These are phyloP conservation scores for Rusavskia elegans DNA, from an alignment of 495 filamentous ascomycete genomes.

Conservation along the genomic window DNA sequence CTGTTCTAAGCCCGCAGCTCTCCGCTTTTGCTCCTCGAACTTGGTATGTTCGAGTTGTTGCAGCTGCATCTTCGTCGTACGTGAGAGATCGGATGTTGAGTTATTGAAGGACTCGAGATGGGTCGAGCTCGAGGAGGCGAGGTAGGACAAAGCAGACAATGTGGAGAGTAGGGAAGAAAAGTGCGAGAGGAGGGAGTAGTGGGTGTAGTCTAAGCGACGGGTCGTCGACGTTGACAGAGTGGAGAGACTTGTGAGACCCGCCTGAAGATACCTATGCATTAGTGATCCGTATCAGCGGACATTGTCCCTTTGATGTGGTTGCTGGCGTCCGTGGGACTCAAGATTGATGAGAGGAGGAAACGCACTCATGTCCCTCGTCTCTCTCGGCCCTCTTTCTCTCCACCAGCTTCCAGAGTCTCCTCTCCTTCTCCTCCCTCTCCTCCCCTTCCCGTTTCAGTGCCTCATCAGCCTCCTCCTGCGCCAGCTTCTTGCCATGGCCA, in stretches of 20 bases:
- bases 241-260: constrained; percentile 17
- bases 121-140: constrained; percentile 38
- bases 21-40: not conserved
- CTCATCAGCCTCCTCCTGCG: not conserved
- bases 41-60: constrained; percentile 8
- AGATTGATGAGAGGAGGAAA: not conserved
- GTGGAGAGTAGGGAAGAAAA: constrained; percentile 51
- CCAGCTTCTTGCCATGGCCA: not conserved
- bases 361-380: constrained; percentile 30
- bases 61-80: constrained; percentile 6
- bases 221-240: constrained; percentile 37
- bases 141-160: constrained; percentile 50
- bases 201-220: constrained; percentile 61
- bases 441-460: constrained; percentile 16
- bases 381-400: constrained; percentile 18
- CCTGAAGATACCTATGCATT: constrained; percentile 13
- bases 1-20: constrained; percentile 29
- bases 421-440: constrained; percentile 16
- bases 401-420: constrained; percentile 18
- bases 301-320: too few relatives aligned
- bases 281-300: too few relatives aligned
- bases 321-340: too few relatives aligned
- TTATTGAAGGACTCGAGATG: not conserved
- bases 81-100: not conserved
- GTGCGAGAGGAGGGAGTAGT: constrained; percentile 70